phyloP scores from a whole-genome alignment of 768 basidiomycete genomes.

The Agrocybe praecox region DNA sequence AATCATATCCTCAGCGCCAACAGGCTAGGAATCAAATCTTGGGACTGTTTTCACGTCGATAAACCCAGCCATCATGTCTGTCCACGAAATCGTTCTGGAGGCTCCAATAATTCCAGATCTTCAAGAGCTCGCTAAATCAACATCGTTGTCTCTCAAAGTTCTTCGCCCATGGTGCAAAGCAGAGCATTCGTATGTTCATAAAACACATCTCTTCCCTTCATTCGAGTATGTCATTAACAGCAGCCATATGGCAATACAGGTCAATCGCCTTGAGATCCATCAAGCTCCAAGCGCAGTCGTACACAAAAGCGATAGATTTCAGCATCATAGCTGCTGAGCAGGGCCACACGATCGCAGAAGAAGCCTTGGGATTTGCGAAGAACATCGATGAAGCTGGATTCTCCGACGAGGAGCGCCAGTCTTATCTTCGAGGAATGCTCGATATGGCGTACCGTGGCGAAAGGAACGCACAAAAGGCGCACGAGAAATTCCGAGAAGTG shows the following conservation, averaged over 20 bases:
- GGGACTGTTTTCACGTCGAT: too few species aligned
- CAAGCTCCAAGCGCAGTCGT: conserved; percentile 1
- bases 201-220: neutral
- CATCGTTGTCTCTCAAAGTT: neutral
- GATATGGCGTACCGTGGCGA: conserved; percentile 6
- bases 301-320: conserved; percentile 5
- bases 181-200: neutral
- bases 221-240: neutral
- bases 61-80: neutral
- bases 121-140: conserved; percentile 3
- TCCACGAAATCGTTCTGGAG: neutral
- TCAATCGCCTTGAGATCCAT: neutral
- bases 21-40: too few species aligned
- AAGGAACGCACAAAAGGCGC: conserved; percentile 4
- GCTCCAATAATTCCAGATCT: conserved; percentile 1
- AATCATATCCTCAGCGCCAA: too few species aligned
- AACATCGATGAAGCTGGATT: neutral
- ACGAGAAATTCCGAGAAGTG: conserved; percentile 9
- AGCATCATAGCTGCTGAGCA: conserved; percentile 7
- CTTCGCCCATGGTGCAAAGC: conserved; percentile 8
- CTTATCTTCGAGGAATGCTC: conserved; percentile 16
- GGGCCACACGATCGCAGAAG: conserved; percentile 5
- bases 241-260: neutral
- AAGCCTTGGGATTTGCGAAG: neutral
- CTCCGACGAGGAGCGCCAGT: conserved; percentile 34